Base-by-base conservation (phyloP, 192 early-diverging fungal genomes). In the Coemansia sp. region DNA sequence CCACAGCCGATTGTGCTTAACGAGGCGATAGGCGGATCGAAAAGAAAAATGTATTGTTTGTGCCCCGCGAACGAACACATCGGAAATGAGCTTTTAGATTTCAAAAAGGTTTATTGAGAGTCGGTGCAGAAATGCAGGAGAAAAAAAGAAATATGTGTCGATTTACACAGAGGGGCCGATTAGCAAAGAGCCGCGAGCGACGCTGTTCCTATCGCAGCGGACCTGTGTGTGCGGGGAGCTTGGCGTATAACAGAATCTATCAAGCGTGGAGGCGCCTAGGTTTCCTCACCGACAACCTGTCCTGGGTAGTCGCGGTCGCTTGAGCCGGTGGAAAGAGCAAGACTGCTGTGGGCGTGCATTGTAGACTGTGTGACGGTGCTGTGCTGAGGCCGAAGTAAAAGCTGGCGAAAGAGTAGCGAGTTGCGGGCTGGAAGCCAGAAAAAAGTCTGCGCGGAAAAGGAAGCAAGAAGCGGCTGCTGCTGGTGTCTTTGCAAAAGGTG, bases 241-340 rank as follows among this genome's bases (percentile, higher is more conserved):
- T 11, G 48, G 27, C 25, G 7, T 6, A 28, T 50, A 50, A 50
- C 48, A 50, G 25, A 18, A 33, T 54, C 18, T 22, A 28, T 27
- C 19, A 32, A 23, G 31, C 6, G 51, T 28, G 51, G 19, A 7
- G 5, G 44, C n/a, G 51, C 31, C n/a, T 32, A 33, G 8, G n/a
- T 33, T 32, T 62, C 60, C 24, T 62, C 51, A 18, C 45, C 51
- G 51, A 62, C 44, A 18, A 62, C 52, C 28, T 62, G 53, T 29
- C 44, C 52, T 9, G 60, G 60, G 28, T 62, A 62, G 60, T 62
- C 60, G 22, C 60, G 60, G 40, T 46, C 38, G 40, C 44, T 54
- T 9, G 51, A 11, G 19, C 14, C 51, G 22, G 22, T 29, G 31
- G 51, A n/a, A 11, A 46, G 16, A 23, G 18, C 31, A 6, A 54